These are phyloP conservation scores for Malus hybrid DNA, from an alignment of 331 rosid genomes.

Conservation along the genomic window DNA sequence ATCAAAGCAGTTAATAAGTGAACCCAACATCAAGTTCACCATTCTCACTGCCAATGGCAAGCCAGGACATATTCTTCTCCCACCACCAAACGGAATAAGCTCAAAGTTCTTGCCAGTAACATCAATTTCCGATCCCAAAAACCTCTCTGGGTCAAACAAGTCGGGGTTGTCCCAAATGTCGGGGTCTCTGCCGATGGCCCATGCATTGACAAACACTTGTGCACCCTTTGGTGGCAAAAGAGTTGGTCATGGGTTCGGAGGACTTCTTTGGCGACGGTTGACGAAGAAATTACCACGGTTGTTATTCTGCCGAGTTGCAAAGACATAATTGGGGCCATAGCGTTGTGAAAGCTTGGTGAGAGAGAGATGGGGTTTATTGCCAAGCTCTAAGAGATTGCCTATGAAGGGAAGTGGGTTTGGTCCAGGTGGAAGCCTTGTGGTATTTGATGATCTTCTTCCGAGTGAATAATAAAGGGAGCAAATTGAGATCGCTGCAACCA, in stretches of 20 bases:
- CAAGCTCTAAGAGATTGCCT: too few species aligned
- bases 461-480: background rate
- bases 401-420: too few species aligned
- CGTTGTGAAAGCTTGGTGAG: too few species aligned
- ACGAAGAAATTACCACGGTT: slow-evolving; percentile 36
- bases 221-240: slow-evolving; percentile 24
- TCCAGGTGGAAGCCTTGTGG: slow-evolving; percentile 10
- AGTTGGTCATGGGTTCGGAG: slow-evolving; percentile 37
- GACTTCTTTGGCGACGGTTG: slow-evolving; percentile 22
- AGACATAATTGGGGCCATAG: too few species aligned
- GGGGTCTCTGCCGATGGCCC: slow-evolving; percentile 22
- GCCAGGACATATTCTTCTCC: slow-evolving; percentile 17
- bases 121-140: background rate
- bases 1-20: background rate
- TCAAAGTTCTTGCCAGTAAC: background rate
- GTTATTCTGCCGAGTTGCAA: background rate
- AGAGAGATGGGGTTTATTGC: too few species aligned
- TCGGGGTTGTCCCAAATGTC: background rate
- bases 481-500: too few species aligned
- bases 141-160: background rate
- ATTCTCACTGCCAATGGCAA: background rate
- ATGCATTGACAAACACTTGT: slow-evolving; percentile 12
- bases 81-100: slow-evolving; percentile 4
- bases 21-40: background rate
- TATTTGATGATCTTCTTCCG: background rate